A percentile compares a stretch with the other conserved stretches of the same genome.
These are phyloP conservation scores for Hymenotorrendiella dingleyae DNA, from an alignment of 2,329 filamentous ascomycete species.

Conservation along the genomic window DNA sequence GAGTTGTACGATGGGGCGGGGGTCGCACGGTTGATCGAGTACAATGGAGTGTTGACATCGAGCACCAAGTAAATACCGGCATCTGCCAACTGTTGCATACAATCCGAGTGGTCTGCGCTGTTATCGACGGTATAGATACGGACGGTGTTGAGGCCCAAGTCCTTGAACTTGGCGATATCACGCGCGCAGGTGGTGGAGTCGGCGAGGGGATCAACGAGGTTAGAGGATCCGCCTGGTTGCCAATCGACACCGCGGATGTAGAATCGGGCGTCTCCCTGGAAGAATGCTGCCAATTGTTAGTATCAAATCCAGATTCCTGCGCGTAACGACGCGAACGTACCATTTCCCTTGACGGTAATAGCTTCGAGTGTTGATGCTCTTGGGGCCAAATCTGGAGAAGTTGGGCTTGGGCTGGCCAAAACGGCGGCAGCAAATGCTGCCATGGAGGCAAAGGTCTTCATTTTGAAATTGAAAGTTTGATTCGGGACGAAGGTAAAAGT, in stretches of 20 bases:
- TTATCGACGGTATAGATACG: slow-evolving; percentile 72
- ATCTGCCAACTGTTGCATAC: slow-evolving; percentile 60
- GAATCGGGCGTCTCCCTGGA: slow-evolving; percentile 34
- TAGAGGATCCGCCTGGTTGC: slow-evolving; percentile 53
- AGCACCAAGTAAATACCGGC: slow-evolving; percentile 70
- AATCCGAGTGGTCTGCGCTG: slow-evolving; percentile 59
- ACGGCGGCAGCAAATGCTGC: slow-evolving; percentile 25
- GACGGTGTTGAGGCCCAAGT: slow-evolving; percentile 65
- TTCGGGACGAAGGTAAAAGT: neutral
- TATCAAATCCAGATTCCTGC: neutral
- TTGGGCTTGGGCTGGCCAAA: slow-evolving; percentile 17
- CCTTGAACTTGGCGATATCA: slow-evolving; percentile 61
- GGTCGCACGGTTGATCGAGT: slow-evolving; percentile 60
- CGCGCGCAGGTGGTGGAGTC: slow-evolving; percentile 54
- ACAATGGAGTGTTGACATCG: slow-evolving; percentile 67
- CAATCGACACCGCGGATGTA: slow-evolving; percentile 60
- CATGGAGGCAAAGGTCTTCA: slow-evolving; percentile 27
- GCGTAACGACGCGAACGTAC: slow-evolving; percentile 13
- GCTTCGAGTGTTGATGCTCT: slow-evolving; percentile 21
- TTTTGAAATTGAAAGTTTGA: slow-evolving; percentile 12
- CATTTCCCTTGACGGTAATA: slow-evolving; percentile 30
- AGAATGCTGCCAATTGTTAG: slow-evolving; percentile 26
- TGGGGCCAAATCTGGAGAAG: slow-evolving; percentile 10
- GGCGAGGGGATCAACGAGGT: slow-evolving; percentile 58
- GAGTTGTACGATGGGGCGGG: slow-evolving; percentile 61